Evolutionary conservation across 108 stramenopile genomes (phyloP).

Genomic region (Conticribra guillardii): DNA sequence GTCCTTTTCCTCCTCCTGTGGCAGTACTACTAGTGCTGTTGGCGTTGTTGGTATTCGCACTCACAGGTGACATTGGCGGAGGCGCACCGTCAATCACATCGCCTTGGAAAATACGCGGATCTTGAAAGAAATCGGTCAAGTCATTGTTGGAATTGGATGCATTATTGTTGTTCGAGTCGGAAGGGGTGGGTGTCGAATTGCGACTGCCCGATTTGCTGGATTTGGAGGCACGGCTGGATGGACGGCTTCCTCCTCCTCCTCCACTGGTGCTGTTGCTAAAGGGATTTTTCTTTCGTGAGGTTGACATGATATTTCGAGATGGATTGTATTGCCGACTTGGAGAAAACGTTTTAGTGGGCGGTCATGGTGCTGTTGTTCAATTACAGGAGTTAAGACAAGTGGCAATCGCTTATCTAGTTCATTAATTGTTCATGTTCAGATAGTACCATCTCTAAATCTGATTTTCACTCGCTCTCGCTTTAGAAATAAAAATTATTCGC

Average conservation of each 20-base stretch:
- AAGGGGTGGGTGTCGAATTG: background rate
- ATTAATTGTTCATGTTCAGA: too few relatives aligned
- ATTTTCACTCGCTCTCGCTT: too few relatives aligned
- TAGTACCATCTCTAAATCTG: too few relatives aligned
- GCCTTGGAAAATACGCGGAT: background rate
- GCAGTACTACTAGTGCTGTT: background rate
- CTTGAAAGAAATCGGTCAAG: background rate
- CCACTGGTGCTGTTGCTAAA: background rate
- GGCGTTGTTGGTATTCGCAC: too few relatives aligned
- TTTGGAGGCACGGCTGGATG: background rate
- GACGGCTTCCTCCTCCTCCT: background rate
- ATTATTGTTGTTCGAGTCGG: background rate
- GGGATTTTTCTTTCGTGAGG: background rate
- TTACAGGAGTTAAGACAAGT: too few relatives aligned
- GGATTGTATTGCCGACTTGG: too few relatives aligned
- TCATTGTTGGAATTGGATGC: background rate
- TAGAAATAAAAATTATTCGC: too few relatives aligned
- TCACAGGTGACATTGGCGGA: background rate
- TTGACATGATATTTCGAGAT: too few relatives aligned
- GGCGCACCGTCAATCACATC: background rate
- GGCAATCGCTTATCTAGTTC: too few relatives aligned
- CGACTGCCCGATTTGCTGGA: background rate
- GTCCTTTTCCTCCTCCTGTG: background rate
- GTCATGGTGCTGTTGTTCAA: too few relatives aligned
- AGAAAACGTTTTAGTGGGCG: too few relatives aligned